Conservation (phyloP, 345 rosid genomes). For the Garcia nutans region DNA sequence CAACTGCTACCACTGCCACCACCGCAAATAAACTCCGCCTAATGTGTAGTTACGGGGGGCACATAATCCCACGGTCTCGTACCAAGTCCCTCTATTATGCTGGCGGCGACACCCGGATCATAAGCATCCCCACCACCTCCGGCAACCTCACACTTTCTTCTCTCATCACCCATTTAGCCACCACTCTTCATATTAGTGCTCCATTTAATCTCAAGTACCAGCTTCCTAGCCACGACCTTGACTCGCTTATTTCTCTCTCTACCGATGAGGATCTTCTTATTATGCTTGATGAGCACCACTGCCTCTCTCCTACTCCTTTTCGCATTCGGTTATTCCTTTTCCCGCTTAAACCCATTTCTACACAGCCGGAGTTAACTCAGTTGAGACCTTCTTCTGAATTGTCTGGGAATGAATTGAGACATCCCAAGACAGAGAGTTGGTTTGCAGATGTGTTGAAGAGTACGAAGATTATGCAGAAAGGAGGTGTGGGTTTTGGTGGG, state of each 20-base stretch:
- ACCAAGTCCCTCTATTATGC: slow-evolving; percentile 47
- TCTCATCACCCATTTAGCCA: slow-evolving; percentile 36
- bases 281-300: slow-evolving; percentile 44
- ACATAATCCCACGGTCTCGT: slow-evolving; percentile 45
- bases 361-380: slow-evolving; percentile 8
- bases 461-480: slow-evolving; percentile 44
- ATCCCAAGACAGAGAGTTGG: slow-evolving; percentile 80
- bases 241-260: slow-evolving; percentile 47
- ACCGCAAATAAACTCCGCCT: slow-evolving; percentile 42
- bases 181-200: slow-evolving; percentile 29
- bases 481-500: slow-evolving; percentile 14
- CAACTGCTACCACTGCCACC: not conserved
- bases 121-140: slow-evolving; percentile 34
- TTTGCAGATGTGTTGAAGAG: slow-evolving; percentile 72
- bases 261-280: slow-evolving; percentile 45
- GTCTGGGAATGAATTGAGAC: slow-evolving; percentile 36
- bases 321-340: slow-evolving; percentile 48
- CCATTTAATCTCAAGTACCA: slow-evolving; percentile 48
- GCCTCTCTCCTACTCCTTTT: slow-evolving; percentile 20
- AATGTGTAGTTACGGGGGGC: slow-evolving; percentile 88
- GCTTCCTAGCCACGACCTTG: slow-evolving; percentile 49
- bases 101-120: slow-evolving; percentile 58
- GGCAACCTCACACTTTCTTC: slow-evolving; percentile 29
- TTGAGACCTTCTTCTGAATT: not conserved
- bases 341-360: slow-evolving; percentile 3